These are phyloP conservation scores for Penicillium goetzii DNA, from an alignment of 495 filamentous ascomycete genomes.

Conservation along the genomic window DNA sequence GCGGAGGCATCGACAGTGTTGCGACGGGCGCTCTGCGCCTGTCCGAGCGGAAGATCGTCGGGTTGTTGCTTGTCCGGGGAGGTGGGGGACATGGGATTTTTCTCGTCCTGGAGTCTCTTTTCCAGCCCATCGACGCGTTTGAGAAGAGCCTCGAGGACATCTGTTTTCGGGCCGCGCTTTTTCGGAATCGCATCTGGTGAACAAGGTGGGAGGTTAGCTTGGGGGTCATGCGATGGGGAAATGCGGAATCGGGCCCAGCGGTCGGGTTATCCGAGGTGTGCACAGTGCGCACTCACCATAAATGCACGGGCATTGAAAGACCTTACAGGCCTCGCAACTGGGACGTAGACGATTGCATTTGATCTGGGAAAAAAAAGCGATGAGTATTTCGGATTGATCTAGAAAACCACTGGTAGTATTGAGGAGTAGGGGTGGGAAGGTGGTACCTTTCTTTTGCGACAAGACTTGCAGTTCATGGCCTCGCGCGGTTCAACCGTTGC, in stretches of 20 bases:
- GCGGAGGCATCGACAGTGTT: slow-evolving; percentile 32
- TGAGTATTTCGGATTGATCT: slow-evolving; percentile 5
- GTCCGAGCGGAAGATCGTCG: slow-evolving; percentile 21
- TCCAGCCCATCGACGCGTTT: slow-evolving; percentile 85
- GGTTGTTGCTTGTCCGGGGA: slow-evolving; percentile 33
- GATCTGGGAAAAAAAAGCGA: slow-evolving; percentile 58
- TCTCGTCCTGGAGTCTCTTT: slow-evolving; percentile 72
- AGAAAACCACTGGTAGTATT: not conserved
- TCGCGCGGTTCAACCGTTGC: slow-evolving; percentile 77
- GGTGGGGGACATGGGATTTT: slow-evolving; percentile 54
- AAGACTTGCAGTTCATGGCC: slow-evolving; percentile 94
- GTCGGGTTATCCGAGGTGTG: not conserved
- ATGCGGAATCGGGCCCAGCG: not conserved
- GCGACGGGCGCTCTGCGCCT: slow-evolving; percentile 20
- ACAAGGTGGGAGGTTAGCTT: not conserved
- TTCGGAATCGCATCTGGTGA: slow-evolving; percentile 80
- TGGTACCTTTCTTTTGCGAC: slow-evolving; percentile 79
- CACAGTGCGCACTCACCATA: slow-evolving; percentile 64
- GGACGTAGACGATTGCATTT: slow-evolving; percentile 86
- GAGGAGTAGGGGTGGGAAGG: not conserved
- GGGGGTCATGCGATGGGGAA: not conserved
- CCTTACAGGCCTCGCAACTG: slow-evolving; percentile 84
- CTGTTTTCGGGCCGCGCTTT: slow-evolving; percentile 86
- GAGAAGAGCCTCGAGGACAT: slow-evolving; percentile 80
- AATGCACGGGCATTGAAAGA: slow-evolving; percentile 85